Base-by-base conservation (phyloP, 2,329 filamentous ascomycete genomes). In the Aureobasidium sp. region DNA sequence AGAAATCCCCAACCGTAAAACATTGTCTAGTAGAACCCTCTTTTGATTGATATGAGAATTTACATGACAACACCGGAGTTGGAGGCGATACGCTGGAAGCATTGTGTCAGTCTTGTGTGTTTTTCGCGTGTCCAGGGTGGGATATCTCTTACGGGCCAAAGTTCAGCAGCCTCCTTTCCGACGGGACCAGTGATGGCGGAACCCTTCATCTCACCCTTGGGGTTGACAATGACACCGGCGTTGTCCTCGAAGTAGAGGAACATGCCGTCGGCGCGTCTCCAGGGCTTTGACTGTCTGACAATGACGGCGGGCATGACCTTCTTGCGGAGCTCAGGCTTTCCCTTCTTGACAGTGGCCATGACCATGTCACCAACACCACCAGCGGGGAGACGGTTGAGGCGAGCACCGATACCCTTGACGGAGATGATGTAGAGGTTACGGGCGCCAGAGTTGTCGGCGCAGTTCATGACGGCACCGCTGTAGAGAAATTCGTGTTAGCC, bases 181-280 rank as follows among this genome's bases (percentile, higher is more conserved):
- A 99, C 93, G 73, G 94, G 94, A 72, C 94, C 94, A 72, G 94
- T 99, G 78, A 99, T 99, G 78, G 94, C 94, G 68, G 91, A 96
- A 77, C 94, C 94, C 89, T 99, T 99, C 94, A 99, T 99, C 84
- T 99, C 94, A 82, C 94, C 94, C 89, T 99, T 99, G 80, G 93
- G 91, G 85, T 99, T 99, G 84, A 99, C 94, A 75, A 99, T 99
- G 74, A 99, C 94, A 87, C 94, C 94, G 78, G 94, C 94, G 80
- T 99, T 99, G 82, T 99, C 95, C 90, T 99, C 94, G 76, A 99
- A 99, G 86, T 99, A 99, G 72, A 99, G 87, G 86, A 90, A 99
- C 74, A 97, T 89, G 81, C 94, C 95, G 79, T 99, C 94, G 71
- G 89, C 89, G 79, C 94, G 88, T 85, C 94, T 92, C 94, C 94